A percentile compares a stretch with the other conserved stretches of the same genome.
Evolutionary conservation across 257 asterid genomes (phyloP).

Genomic region (Solanum rostratum): DNA sequence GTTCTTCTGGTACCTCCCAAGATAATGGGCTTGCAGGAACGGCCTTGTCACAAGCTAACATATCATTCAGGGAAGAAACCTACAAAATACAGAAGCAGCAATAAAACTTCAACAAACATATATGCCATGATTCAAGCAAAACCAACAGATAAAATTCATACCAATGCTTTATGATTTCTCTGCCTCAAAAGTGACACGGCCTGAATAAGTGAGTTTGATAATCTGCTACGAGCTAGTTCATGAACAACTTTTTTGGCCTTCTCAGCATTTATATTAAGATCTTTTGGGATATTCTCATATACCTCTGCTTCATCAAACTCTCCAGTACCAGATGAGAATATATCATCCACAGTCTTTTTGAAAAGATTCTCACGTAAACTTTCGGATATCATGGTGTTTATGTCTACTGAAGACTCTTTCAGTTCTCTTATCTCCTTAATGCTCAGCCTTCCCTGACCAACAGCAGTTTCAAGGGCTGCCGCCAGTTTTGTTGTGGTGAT

Average conservation of each 20-base stretch:
- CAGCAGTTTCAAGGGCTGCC: constrained; percentile 91
- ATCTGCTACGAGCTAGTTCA: constrained; percentile 57
- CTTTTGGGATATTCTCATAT: constrained; percentile 68
- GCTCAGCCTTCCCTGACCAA: constrained; percentile 80
- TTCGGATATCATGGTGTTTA: constrained; percentile 65
- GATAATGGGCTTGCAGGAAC: constrained; percentile 69
- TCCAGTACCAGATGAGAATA: constrained; percentile 94
- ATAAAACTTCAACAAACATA: background rate
- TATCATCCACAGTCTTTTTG: constrained; percentile 58
- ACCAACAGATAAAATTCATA: constrained; percentile 20
- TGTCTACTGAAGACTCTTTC: constrained; percentile 72
- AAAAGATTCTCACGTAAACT: constrained; percentile 75
- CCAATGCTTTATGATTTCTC: constrained; percentile 71
- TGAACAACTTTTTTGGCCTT: constrained; percentile 66
- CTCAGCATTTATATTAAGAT: constrained; percentile 50
- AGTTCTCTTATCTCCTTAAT: constrained; percentile 82
- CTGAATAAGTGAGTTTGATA: constrained; percentile 77
- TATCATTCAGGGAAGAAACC: constrained; percentile 82
- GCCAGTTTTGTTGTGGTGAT: constrained; percentile 68
- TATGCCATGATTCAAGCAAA: background rate
- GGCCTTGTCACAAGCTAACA: constrained; percentile 93
- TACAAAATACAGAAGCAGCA: constrained; percentile 12
- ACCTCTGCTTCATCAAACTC: constrained; percentile 85
- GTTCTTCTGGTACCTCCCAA: constrained; percentile 82
- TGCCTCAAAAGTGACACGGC: constrained; percentile 84